These are phyloP conservation scores for Xanthoconium separans DNA, from an alignment of 1,284 basidiomycete genomes.

Conservation along the genomic window DNA sequence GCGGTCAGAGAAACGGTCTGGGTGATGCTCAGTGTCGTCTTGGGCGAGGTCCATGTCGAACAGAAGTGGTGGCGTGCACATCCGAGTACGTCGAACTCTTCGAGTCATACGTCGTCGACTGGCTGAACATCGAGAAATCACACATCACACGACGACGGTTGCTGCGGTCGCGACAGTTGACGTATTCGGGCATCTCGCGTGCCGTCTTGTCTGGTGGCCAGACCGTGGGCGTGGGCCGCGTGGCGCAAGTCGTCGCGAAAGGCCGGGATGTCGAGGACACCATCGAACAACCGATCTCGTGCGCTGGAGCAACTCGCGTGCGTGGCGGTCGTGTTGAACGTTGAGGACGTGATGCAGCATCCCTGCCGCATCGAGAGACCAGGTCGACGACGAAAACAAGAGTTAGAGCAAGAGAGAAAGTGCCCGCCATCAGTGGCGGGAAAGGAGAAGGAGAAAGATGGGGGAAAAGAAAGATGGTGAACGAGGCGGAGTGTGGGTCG, in stretches of 20 bases:
- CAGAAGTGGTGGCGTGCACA: too few species aligned
- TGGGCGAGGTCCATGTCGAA: too few species aligned
- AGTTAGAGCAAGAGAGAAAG: neutral
- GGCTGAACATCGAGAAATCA: too few species aligned
- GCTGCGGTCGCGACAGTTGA: neutral
- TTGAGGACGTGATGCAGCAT: conserved; percentile 2
- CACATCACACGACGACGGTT: too few species aligned
- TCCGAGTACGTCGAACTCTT: too few species aligned
- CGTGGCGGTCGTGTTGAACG: neutral
- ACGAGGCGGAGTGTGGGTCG: too few species aligned
- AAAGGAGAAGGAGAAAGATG: neutral
- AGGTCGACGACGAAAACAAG: neutral
- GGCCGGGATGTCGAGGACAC: neutral
- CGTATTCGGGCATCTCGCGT: conserved; percentile 5
- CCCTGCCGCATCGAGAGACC: neutral
- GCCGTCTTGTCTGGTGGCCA: neutral
- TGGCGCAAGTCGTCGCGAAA: neutral
- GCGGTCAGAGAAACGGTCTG: too few species aligned
- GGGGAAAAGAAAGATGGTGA: neutral
- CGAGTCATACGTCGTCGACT: too few species aligned
- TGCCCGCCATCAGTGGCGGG: neutral
- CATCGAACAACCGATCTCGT: too few species aligned
- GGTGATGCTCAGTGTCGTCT: too few species aligned
- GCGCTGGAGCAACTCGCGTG: conserved; percentile 12
- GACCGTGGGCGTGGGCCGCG: too few species aligned